phyloP scores from a whole-genome alignment of 176 grass and related monocot genomes.

The Eragrostis nindensis region DNA sequence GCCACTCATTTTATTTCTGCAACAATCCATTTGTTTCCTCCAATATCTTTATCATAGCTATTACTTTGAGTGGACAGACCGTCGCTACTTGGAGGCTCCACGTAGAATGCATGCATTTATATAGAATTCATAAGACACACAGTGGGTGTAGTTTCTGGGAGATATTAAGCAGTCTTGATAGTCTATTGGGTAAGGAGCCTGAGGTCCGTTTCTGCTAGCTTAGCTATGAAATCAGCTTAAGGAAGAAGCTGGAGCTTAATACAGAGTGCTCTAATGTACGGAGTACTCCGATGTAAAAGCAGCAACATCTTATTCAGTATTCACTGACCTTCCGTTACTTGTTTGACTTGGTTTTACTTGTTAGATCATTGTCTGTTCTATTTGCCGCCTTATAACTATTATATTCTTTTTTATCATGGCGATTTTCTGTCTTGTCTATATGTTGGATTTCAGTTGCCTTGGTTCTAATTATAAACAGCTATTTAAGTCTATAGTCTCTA shows the following conservation, averaged over 20 bases:
- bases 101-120: not conserved
- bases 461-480: not conserved
- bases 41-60: not conserved
- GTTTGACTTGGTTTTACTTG: not conserved
- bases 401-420: not conserved
- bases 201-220: not conserved
- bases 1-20: not conserved
- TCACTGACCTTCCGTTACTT: not conserved
- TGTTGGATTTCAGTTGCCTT: not conserved
- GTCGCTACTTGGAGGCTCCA: not conserved
- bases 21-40: conserved; percentile 31
- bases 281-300: not conserved
- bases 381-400: not conserved
- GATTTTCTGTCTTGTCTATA: not conserved
- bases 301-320: not conserved
- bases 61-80: not conserved
- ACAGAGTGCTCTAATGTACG: not conserved
- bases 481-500: not conserved
- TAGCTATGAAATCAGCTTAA: not conserved
- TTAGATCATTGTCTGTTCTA: not conserved
- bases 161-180: not conserved
- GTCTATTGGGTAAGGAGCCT: not conserved
- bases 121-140: not conserved
- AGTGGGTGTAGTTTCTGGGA: not conserved
- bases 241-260: not conserved